Base-by-base conservation (phyloP, 176 grass and related monocot genomes). In the Bonia amplexicaulis region DNA sequence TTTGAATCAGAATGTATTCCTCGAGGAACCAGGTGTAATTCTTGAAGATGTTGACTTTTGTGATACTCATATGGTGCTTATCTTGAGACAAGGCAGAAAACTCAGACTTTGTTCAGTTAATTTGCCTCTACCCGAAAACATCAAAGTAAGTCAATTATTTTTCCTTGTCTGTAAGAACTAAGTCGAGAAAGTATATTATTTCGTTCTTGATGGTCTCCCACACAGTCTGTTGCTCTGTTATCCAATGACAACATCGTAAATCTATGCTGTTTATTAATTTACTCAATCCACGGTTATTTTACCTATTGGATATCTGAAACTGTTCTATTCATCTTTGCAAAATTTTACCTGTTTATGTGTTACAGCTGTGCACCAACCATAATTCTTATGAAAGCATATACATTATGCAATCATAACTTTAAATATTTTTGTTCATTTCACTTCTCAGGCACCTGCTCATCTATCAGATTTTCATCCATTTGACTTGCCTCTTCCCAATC, bases 41-140 rank as follows among this genome's bases (percentile, higher is more conserved):
- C 77, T 95, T 47, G 84, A 92, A 90, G 96, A 98, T 87, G 65
- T 90, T 71, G 96, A 98, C 84, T 95, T 98, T 89, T 98, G 93
- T 80, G 86, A 90, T 82, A 93, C 93, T 65, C 91, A 98, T 83
- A 87, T 98, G 89, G 93, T 95, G 72, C 96, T 98, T 88, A 61
- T 91, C 84, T 37, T 95, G 59, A 95, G 71, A 84, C 69, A 93
- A 92, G 91, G 87, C 17, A 90, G 84, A 87, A 87, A 85, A 76
- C 82, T 92, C 12, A 88, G 78, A 84, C 80, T 95, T 41, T 98
- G 89, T 92, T 95, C 90, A 60, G 60, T 95, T 77, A 83, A 88
- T 29, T 76, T 95, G 71, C 91, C 89, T 88, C 64, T 98, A 66
- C 88, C 87, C 67, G 46, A 82, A 80, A 82, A 79, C 47, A 85